A percentile compares a stretch with the other conserved stretches of the same genome.
Conservation (phyloP, 2,329 filamentous ascomycete genomes). For the Monilinia aucupariae region DNA sequence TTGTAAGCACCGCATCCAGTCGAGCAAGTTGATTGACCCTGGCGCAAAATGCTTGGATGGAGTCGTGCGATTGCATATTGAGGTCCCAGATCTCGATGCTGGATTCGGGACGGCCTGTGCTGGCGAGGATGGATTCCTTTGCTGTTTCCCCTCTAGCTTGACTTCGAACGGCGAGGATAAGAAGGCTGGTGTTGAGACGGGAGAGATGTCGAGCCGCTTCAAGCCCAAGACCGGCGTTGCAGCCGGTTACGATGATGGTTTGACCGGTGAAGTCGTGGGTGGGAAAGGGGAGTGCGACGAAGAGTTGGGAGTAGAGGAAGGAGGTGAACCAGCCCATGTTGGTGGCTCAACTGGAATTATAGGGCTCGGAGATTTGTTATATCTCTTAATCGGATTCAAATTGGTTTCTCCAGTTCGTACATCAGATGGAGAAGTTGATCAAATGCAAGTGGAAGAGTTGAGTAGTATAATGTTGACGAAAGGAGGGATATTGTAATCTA, state of each 20-base stretch:
- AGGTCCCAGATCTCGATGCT: conserved; percentile 26
- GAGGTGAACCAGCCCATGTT: neutral
- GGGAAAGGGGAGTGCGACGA: conserved; percentile 16
- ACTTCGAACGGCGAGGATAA: conserved; percentile 42
- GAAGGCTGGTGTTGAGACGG: conserved; percentile 33
- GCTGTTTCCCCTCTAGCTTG: conserved; percentile 37
- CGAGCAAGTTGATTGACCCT: conserved; percentile 34
- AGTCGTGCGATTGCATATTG: conserved; percentile 22
- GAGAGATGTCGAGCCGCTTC: conserved; percentile 37
- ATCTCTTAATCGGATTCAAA: no score
- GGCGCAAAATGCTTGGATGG: conserved; percentile 21
- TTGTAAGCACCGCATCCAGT: conserved; percentile 43
- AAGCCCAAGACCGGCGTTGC: conserved; percentile 22
- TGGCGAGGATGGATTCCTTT: conserved; percentile 29
- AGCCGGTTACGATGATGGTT: conserved; percentile 15
- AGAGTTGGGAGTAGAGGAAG: conserved; percentile 24
- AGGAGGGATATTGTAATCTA: neutral
- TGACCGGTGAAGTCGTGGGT: conserved; percentile 16
- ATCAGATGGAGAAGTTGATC: no score
- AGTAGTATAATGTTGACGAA: neutral
- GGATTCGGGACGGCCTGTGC: conserved; percentile 17
- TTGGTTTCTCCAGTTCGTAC: neutral
- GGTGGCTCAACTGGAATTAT: neutral
- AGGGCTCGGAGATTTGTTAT: neutral
- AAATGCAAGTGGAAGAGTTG: neutral